Base-by-base conservation (phyloP, 441 rosid genomes). In the Adansonia gregorii region DNA sequence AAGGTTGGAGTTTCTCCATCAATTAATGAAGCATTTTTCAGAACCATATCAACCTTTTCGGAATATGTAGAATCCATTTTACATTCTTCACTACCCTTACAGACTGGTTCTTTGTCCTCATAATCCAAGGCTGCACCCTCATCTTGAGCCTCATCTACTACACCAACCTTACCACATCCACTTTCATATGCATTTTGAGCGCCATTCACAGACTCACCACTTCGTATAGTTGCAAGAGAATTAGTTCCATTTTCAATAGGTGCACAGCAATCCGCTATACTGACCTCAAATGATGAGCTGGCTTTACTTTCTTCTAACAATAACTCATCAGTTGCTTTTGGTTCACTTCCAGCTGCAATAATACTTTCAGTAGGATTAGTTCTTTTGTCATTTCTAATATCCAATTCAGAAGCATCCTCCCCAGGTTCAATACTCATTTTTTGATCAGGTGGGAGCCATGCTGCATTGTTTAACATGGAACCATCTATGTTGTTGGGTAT, bases 221-320 rank as follows among this genome's bases (percentile, higher is more conserved):
- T 82, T 83, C 79, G 90, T 48, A 78, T 58, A 72, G 84, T 43
- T 77, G 79, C 87, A 74, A 76, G 39, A 69, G 78, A 80, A 60
- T 75, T 48, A 24, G 78, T 76, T 56, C 54, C 77, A 78, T 82
- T 78, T 51, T 82, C 83, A 56, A 73, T 69, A 80, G 76, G 83
- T 70, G 78, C 73, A 43, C n/a, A 69, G 79, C 70, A 71, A 39
- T 88, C 90, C 61, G 52, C 60, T 51, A 31, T 81, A 58, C 63
- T 17, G 8, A 73, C 70, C 73, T 86, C 92, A 78, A 79, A 78
- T 64, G 81, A 76, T 67, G 81, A 78, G 76, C 82, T 85, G 64
- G 71, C 73, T 79, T 88, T 83, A 76, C 74, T 78, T 83, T 90
- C 92, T 74, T 89, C 88, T 61, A 67, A 60, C 51, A 80, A 75